These are phyloP conservation scores for Lipomyces sp. DNA, from an alignment of 805 yeast genomes.

Conservation along the genomic window DNA sequence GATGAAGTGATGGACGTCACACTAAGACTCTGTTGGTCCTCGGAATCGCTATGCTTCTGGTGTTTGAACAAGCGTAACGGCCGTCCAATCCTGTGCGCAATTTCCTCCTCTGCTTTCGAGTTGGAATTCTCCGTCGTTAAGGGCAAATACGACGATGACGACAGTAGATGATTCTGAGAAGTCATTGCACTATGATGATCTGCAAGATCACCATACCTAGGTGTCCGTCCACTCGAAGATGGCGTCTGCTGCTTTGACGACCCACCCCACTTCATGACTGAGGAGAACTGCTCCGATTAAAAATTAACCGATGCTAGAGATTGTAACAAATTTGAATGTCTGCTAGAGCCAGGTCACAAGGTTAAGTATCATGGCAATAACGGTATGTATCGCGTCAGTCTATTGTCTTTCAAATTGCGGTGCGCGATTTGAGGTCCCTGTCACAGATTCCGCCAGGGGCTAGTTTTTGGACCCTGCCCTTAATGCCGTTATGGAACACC, in stretches of 20 bases:
- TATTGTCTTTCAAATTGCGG: background rate
- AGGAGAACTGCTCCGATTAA: background rate
- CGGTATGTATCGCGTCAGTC: background rate
- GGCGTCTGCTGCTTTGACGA: constrained; percentile 16
- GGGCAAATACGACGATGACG: background rate
- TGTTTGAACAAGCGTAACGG: constrained; percentile 28
- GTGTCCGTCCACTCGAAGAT: background rate
- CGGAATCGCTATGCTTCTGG: constrained; percentile 18
- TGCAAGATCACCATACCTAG: background rate
- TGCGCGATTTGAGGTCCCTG: background rate
- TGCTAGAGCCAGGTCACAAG: background rate
- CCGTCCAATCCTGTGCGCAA: background rate
- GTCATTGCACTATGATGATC: background rate
- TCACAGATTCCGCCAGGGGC: background rate
- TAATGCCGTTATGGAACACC: too few relatives aligned
- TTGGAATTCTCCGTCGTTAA: background rate
- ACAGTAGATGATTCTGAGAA: background rate
- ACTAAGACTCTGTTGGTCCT: constrained; percentile 1
- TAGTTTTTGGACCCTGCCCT: too few relatives aligned
- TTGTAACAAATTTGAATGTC: background rate
- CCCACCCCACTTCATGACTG: constrained; percentile 24
- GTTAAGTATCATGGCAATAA: background rate
- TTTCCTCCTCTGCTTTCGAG: background rate
- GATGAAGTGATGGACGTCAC: constrained; percentile 1
- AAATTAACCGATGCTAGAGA: background rate